phyloP scores from a whole-genome alignment of 192 early-diverging fungal species.

The Phycomyces blakesleeanus region DNA sequence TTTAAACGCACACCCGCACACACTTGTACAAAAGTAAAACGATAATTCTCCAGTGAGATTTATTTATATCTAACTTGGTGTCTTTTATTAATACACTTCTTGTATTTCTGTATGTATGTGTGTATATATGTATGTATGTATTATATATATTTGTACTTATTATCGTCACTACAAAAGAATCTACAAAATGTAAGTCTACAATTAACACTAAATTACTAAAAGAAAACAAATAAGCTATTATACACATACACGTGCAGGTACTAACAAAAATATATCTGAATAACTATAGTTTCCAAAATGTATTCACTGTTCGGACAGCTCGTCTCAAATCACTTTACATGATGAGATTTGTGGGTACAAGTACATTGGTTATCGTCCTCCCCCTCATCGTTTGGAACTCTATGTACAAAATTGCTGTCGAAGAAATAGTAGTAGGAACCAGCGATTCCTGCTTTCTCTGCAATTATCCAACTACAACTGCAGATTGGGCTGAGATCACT shows the following conservation, averaged over 20 bases:
- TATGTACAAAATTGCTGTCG: slow-evolving; percentile 8
- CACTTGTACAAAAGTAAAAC: too few relatives aligned
- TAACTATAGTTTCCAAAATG: slow-evolving; percentile 25
- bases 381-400: slow-evolving; percentile 23
- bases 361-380: background rate
- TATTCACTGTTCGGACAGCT: slow-evolving; percentile 30
- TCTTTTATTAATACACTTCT: too few relatives aligned
- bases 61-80: too few relatives aligned
- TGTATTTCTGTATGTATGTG: too few relatives aligned
- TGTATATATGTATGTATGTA: background rate
- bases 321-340: slow-evolving; percentile 29
- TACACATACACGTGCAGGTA: too few relatives aligned
- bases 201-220: too few relatives aligned
- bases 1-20: too few relatives aligned
- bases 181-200: slow-evolving; percentile 28
- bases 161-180: slow-evolving; percentile 26
- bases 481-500: slow-evolving; percentile 20
- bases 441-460: slow-evolving; percentile 14
- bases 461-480: slow-evolving; percentile 19
- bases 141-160: background rate
- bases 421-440: background rate
- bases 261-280: too few relatives aligned
- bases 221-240: too few relatives aligned
- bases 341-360: slow-evolving; percentile 5
- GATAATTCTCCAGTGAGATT: too few relatives aligned